Base-by-base conservation (phyloP, 495 filamentous ascomycete species). In the Neurospora sp. region DNA sequence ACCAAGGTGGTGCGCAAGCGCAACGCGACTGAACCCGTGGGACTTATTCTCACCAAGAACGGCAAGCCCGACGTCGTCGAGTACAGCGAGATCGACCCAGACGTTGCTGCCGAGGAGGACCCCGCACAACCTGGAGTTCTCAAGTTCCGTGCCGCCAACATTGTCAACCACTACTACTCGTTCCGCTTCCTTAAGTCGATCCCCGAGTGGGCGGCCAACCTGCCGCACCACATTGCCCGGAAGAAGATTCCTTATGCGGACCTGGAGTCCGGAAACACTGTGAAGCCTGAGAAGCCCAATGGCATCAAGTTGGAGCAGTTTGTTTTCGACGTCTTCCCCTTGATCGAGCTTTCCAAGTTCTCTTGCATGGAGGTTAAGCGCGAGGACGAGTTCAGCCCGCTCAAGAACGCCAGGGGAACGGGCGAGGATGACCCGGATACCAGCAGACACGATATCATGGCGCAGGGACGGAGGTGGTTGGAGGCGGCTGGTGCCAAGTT, bases 81-180 rank as follows among this genome's bases (percentile, higher is more conserved):
- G 84, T 99, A 99, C 86, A 97, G 94, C 16, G 96, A 99, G 82
- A 98, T 99, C 76, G 93, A 97, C 86, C 2, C 17, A 8, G 82
- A 89, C 73, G 90, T 91, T 3, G 91, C 95, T 42, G 94, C 97
- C 79, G 94, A 94, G 75, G 89, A 91, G 79, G 96, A 99, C 80
- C 86, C 91, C 70, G 91, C 93, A 80, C 90, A 98, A 77, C 86
- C 87, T 2, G 89, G 89, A 61, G 85, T 98, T 70, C 88, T 99
- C 79, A 97, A 93, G 83, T 98, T 97, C 90, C 90, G 96, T 59
- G 95, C 96, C 69, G 96, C 94, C 75, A 99, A 99, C 84, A 99
- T 99, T 73, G 96, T 99, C 83, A 99, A 99, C 87, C 96, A 99
- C 86, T 99, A 98, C 87, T 99, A 99, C 86, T 94, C 92, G 41